Conservation (phyloP, 208 protist species). For the Acanthamoeba royreba region DNA sequence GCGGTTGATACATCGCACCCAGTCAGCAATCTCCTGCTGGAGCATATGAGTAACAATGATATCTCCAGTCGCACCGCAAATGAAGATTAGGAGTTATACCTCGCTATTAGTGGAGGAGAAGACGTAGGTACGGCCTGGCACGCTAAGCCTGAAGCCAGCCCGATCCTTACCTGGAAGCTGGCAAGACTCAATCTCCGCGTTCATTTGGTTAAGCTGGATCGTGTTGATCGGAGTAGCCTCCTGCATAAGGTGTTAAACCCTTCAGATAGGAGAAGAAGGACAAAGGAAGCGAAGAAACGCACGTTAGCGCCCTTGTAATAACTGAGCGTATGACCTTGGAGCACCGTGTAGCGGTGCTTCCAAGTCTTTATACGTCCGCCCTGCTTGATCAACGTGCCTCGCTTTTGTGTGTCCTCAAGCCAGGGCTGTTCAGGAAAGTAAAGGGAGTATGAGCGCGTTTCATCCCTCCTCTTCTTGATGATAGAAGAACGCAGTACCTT, state of each 20-base stretch:
- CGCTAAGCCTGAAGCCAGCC: not conserved
- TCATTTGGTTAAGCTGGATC: not conserved
- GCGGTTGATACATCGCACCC: not conserved
- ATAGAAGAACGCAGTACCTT: not conserved
- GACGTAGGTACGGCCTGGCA: not conserved
- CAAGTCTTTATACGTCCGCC: not conserved
- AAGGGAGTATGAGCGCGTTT: not conserved
- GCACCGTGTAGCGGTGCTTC: not conserved
- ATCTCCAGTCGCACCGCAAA: too few relatives aligned
- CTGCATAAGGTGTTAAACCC: too few relatives aligned
- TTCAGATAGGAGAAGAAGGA: not conserved
- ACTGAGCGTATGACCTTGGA: not conserved
- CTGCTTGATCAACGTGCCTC: not conserved
- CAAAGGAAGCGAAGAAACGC: too few relatives aligned
- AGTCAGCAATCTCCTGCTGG: not conserved
- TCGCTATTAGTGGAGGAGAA: not conserved
- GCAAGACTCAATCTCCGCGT: not conserved
- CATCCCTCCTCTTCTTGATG: too few relatives aligned
- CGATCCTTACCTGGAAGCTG: not conserved
- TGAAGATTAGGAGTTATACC: not conserved
- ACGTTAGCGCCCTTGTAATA: not conserved
- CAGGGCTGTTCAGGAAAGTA: not conserved
- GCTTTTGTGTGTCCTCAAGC: not conserved
- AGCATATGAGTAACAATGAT: not conserved
- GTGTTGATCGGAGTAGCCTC: not conserved